These are phyloP conservation scores for Hymenoscyphus linearis DNA, from an alignment of 2,329 filamentous ascomycete genomes.

Conservation along the genomic window DNA sequence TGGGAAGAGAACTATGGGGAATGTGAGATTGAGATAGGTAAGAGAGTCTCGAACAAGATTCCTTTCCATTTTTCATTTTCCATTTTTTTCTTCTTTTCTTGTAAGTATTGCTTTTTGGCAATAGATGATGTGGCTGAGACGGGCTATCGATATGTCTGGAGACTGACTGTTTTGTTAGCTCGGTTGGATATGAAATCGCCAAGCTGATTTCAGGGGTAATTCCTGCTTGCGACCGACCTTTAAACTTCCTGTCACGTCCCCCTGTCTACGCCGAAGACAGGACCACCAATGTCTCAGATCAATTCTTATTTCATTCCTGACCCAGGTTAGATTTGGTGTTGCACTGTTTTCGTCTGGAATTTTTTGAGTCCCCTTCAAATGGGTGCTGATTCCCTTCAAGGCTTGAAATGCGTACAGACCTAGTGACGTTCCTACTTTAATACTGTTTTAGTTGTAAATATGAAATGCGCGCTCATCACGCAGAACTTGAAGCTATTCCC, in stretches of 20 bases:
- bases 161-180: neutral
- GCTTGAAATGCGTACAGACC: too few relatives aligned
- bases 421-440: too few relatives aligned
- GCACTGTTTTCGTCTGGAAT: too few relatives aligned
- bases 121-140: neutral
- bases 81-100: neutral
- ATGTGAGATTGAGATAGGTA: neutral
- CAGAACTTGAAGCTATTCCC: too few relatives aligned
- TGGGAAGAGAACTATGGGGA: neutral
- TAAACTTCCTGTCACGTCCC: neutral
- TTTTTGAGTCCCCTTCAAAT: too few relatives aligned
- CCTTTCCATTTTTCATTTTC: too few relatives aligned
- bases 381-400: too few relatives aligned
- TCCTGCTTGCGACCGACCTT: neutral
- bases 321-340: too few relatives aligned
- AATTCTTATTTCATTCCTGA: too few relatives aligned
- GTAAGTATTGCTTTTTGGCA: neutral
- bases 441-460: too few relatives aligned
- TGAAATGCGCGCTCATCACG: too few relatives aligned
- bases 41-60: neutral
- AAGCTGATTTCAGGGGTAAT: neutral
- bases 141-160: neutral
- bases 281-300: too few relatives aligned
- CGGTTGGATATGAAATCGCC: neutral
- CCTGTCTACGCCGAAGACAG: neutral